Evolutionary conservation across 2,329 filamentous ascomycete species (phyloP), one percentile per base, ranked within the genome.

Genomic region (Xylaria sp.): DNA sequence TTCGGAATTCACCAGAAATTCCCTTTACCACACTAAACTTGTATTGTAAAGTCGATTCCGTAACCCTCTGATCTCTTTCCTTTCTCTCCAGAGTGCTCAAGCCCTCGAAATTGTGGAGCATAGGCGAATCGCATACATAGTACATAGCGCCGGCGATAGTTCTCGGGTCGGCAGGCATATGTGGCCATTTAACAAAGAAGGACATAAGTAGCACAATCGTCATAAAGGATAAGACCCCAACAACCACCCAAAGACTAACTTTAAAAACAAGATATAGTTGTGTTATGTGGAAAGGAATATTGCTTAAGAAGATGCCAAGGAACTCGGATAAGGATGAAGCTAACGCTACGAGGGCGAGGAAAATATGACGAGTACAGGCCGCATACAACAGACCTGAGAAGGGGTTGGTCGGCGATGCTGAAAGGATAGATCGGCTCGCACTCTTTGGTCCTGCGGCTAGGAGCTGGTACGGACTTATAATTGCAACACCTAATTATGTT

Each of bases 211-310:
- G 73, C 2, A 79, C 75, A 13, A 80, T 63, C 10, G 81, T 69
- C 80, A 83, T 82, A 18, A 80, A 47, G n/a, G 71, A 65, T 21
- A 83, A 70, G n/a, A 81, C 78, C 2, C 72, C 73, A 10, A 81
- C 75, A 21, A 76, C 70, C 16, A 78, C 48, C 73, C 76, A 80
- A 23, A 76, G 76, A 65, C 79, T 80, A 21, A 80, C 72, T 3
- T 69, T 60, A 48, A 78, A 77, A 2, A 79, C 75, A 1, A 76
- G 62, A 35, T 71, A 79, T 5, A 78, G 80, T 68, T 80, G 78
- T 25, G 78, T 79, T 16, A 79, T 72, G 1, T 77, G 78, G 72
- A 77, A 82, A 1, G 80, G 80, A 16, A 83, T 76, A 66, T 81
- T 81, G 70, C 78, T 75, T 0, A 83, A 76, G 40, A 80, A 76